These are phyloP conservation scores for Puccinia hordei DNA, from an alignment of 1,284 basidiomycete genomes.

Conservation along the genomic window DNA sequence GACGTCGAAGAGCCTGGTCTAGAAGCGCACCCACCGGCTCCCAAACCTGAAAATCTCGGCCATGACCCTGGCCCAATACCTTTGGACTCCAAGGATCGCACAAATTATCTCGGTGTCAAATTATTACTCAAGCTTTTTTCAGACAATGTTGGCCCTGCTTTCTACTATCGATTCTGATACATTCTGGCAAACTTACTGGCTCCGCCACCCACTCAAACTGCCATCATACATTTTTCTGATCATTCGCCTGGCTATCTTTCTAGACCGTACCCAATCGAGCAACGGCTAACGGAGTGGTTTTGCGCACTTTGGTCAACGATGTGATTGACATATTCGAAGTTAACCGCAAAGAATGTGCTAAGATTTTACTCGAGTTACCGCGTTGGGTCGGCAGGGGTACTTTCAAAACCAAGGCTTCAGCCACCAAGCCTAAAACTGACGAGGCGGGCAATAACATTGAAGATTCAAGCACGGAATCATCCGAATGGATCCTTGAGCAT, in stretches of 20 bases:
- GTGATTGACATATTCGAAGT: conserved; percentile 89
- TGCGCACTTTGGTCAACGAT: conserved; percentile 77
- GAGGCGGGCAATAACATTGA: conserved; percentile 55
- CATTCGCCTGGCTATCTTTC: not conserved
- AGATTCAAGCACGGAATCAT: conserved; percentile 54
- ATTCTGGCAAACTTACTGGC: not conserved
- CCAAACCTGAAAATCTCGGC: conserved; percentile 68
- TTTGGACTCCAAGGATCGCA: conserved; percentile 46
- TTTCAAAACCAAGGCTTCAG: conserved; percentile 67
- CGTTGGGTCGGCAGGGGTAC: conserved; percentile 81
- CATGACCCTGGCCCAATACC: conserved; percentile 73
- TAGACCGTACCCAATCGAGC: conserved; percentile 75
- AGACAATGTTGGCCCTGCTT: conserved; percentile 68
- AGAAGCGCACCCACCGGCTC: conserved; percentile 64
- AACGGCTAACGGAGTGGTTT: conserved; percentile 74
- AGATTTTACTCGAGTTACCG: conserved; percentile 80
- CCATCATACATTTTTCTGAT: not conserved
- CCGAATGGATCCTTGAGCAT: conserved; percentile 71
- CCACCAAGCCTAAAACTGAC: conserved; percentile 52
- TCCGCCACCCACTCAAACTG: conserved; percentile 50
- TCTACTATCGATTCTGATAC: not conserved
- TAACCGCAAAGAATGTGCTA: conserved; percentile 91
- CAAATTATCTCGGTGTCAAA: conserved; percentile 45
- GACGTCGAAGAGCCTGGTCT: conserved; percentile 78
- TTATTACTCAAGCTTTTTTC: conserved; percentile 69